Conservation (phyloP, 768 basidiomycete genomes). For the Steccherinum ochraceum region DNA sequence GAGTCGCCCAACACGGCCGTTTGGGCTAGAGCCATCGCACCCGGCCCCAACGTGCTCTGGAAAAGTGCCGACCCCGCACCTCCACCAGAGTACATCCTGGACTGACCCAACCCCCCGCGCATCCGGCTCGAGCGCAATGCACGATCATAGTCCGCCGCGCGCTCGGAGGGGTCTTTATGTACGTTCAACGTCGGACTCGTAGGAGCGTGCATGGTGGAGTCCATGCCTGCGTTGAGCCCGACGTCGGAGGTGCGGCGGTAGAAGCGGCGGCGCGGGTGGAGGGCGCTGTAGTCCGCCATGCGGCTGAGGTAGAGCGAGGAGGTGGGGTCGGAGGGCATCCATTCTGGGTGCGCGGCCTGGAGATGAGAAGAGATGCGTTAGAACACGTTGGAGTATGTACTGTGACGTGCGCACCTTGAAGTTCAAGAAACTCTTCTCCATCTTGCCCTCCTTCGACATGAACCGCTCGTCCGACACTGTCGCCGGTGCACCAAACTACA, state of each 20-base stretch:
- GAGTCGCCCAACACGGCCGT: slow-evolving; percentile 75
- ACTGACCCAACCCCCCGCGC: no score
- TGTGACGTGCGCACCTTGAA: slow-evolving; percentile 57
- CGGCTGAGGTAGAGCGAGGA: slow-evolving; percentile 87
- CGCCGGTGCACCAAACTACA: slow-evolving; percentile 80
- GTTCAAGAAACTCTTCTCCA: slow-evolving; percentile 97
- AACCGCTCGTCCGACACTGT: slow-evolving; percentile 62
- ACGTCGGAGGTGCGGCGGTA: slow-evolving; percentile 18
- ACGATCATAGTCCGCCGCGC: slow-evolving; percentile 69
- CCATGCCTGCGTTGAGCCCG: slow-evolving; percentile 13
- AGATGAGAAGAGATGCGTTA: not conserved
- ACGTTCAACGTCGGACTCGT: no score
- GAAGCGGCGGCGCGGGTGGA: slow-evolving; percentile 29
- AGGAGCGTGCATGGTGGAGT: slow-evolving; percentile 2
- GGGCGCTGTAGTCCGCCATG: slow-evolving; percentile 63
- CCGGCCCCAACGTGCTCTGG: slow-evolving; percentile 33
- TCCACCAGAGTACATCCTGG: no score
- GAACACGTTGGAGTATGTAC: not conserved
- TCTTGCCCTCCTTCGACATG: slow-evolving; percentile 90
- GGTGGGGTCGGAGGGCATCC: slow-evolving; percentile 88
- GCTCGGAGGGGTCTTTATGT: slow-evolving; percentile 31
- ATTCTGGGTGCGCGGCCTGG: slow-evolving; percentile 89
- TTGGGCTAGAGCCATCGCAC: no score
- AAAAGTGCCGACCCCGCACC: slow-evolving; percentile 45
- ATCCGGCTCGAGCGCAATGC: slow-evolving; percentile 69